Base-by-base conservation (phyloP, 305 asterid species). In the Solanum chacoense region DNA sequence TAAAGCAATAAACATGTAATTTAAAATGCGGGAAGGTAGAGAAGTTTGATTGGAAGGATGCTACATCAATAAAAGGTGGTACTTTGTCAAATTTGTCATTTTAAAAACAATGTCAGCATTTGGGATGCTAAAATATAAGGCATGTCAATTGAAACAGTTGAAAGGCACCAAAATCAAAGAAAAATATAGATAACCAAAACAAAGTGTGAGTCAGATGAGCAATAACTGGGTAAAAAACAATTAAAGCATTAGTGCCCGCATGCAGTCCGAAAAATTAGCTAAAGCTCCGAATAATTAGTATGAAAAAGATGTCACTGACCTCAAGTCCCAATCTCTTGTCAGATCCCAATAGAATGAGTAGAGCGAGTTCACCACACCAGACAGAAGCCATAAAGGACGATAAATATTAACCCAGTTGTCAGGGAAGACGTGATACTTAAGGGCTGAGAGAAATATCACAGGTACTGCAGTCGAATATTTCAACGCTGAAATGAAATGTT, bases 391-490 rank as follows among this genome's bases (percentile, higher is more conserved):
- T 59, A 98, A 92, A 80, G 98, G 99, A 31, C 98, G 94, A 91
- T 96, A 95, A 11, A 96, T 50, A 85, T 87, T 91, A 18, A 91
- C 91, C 99, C 99, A 98, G 69, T 92, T 93, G 45, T 95, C 95
- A 86, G 98, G 98, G 73, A 92, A 89, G 91, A 98, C 94, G 8
- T 98, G 99, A 93, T 96, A 98, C 93, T 96, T 98, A 87, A 98
- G 98, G 89, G 99, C 98, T 3, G 99, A 98, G 88, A 98, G 95
- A 90, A 93, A 96, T 65, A 96, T 95, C 87, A 98, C 99, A 69
- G 99, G 99, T 85, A 98, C 95, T 29, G 99, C 99, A 2, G 99
- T 96, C 73, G 98, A 94, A 92, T 96, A 96, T 93, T 98, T 98
- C 75, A 98, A 91, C 45, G 99, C 99, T 98, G 99, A 94, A 94